Percentiles rank a stretch among this genome's conserved stretches.
phyloP scores from a whole-genome alignment of 2,329 filamentous ascomycete genomes.

The Dactylellina leptospora region DNA sequence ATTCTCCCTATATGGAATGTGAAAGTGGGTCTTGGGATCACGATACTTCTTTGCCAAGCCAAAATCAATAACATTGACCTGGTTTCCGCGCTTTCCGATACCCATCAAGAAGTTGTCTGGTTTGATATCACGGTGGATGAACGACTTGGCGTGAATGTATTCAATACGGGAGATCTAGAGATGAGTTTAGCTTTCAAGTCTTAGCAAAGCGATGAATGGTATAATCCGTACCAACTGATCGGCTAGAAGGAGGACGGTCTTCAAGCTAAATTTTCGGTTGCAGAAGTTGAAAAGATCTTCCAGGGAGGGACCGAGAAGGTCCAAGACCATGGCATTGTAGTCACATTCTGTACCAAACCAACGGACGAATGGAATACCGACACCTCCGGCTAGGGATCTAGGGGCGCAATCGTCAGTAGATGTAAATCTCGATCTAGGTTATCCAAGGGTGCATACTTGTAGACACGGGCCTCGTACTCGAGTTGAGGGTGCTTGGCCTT shows the following conservation, averaged over 20 bases:
- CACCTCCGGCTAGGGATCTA: conserved; percentile 88
- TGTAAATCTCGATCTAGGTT: not conserved
- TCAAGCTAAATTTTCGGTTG: conserved; percentile 99
- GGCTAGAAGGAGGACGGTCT: conserved; percentile 94
- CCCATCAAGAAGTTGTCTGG: conserved; percentile 83
- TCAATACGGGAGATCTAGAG: conserved; percentile 84
- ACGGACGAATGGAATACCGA: conserved; percentile 97
- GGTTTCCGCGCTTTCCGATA: conserved; percentile 99
- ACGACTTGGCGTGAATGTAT: conserved; percentile 99
- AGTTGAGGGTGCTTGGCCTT: conserved; percentile 99
- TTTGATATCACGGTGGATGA: conserved; percentile 99
- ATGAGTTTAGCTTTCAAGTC: conserved; percentile 9
- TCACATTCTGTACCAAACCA: conserved; percentile 99
- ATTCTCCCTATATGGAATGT: conserved; percentile 99
- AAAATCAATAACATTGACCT: conserved; percentile 99
- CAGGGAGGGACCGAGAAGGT: conserved; percentile 91
- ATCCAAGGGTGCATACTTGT: conserved; percentile 67
- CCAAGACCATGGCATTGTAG: conserved; percentile 99
- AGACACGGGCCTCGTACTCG: conserved; percentile 97
- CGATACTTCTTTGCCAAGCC: conserved; percentile 99
- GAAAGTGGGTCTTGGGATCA: conserved; percentile 99
- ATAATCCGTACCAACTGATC: conserved; percentile 72
- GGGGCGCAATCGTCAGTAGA: conserved; percentile 59
- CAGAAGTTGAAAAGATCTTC: conserved; percentile 99
- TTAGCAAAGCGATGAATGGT: not conserved